Evolutionary conservation across 129 eudicot genomes (phyloP).

Genomic region (Calendula officinalis): DNA sequence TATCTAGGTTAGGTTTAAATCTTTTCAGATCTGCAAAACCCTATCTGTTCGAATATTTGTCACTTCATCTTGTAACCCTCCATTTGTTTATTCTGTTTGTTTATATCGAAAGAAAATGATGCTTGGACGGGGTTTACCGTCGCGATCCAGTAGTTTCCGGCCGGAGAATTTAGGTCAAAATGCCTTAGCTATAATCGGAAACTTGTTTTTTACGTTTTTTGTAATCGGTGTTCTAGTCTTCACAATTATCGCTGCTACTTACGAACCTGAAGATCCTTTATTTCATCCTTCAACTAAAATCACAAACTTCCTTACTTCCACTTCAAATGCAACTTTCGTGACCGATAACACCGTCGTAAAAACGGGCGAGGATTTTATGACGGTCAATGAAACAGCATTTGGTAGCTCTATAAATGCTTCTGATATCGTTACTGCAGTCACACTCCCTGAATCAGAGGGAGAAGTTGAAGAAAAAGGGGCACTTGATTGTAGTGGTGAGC

Average conservation of each 20-base stretch:
- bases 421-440: constrained; percentile 37
- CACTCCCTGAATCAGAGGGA: constrained; percentile 5
- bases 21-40: constrained; percentile 33
- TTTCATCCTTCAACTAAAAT: constrained; percentile 72
- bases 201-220: constrained; percentile 67
- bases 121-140: constrained; percentile 51
- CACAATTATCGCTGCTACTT: constrained; percentile 80
- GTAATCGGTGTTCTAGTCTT: constrained; percentile 73
- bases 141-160: constrained; percentile 64
- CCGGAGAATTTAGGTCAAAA: constrained; percentile 75
- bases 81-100: not conserved
- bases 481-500: constrained; percentile 51
- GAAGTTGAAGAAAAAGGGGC: constrained; percentile 21
- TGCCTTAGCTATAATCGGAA: constrained; percentile 65
- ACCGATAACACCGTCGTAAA: constrained; percentile 60
- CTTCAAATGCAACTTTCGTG: constrained; percentile 72
- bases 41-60: not conserved
- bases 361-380: constrained; percentile 89
- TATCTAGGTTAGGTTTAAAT: constrained; percentile 11
- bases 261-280: constrained; percentile 81
- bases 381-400: constrained; percentile 48
- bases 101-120: constrained; percentile 32
- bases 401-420: constrained; percentile 47
- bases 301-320: constrained; percentile 63
- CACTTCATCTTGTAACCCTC: constrained; percentile 1